Conservation (phyloP, 2,329 filamentous ascomycete genomes). For the Arthrobotrys megalospora region DNA sequence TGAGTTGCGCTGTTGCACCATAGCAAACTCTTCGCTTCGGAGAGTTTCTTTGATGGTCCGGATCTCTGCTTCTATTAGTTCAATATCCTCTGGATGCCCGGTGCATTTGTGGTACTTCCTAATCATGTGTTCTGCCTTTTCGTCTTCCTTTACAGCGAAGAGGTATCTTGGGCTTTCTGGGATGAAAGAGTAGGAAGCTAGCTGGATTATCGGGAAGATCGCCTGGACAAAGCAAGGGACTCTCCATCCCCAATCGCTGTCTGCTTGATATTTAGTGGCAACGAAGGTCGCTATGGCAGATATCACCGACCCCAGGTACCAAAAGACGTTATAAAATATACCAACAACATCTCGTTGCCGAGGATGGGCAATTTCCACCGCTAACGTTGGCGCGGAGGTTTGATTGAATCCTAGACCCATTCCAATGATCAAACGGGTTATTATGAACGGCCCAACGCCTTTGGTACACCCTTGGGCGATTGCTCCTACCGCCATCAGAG, state of each 20-base stretch:
- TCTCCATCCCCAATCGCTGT: conserved; percentile 30
- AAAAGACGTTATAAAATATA: conserved; percentile 42
- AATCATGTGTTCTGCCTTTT: conserved; percentile 7
- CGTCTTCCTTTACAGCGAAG: neutral
- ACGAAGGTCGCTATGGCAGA: neutral
- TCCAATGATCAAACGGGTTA: conserved; percentile 16
- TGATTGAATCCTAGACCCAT: conserved; percentile 41
- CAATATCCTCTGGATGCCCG: no score
- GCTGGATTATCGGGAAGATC: conserved; percentile 27
- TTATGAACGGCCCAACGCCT: conserved; percentile 3
- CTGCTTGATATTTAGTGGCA: neutral
- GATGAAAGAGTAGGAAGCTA: neutral
- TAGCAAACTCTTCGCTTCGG: no score
- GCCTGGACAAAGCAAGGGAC: conserved; percentile 36
- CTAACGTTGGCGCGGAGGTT: conserved; percentile 34
- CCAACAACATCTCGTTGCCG: conserved; percentile 8
- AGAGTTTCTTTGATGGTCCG: no score
- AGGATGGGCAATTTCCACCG: conserved; percentile 36
- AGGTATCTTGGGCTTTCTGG: conserved; percentile 42
- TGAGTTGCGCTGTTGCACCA: neutral
- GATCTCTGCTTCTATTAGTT: no score
- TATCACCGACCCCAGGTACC: conserved; percentile 37
- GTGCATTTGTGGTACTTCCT: conserved; percentile 3
- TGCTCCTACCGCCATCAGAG: conserved; percentile 8
- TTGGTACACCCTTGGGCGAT: neutral